Evolutionary conservation across 805 yeast genomes (phyloP).

Genomic region (Maudiozyma pseudohumilis): DNA sequence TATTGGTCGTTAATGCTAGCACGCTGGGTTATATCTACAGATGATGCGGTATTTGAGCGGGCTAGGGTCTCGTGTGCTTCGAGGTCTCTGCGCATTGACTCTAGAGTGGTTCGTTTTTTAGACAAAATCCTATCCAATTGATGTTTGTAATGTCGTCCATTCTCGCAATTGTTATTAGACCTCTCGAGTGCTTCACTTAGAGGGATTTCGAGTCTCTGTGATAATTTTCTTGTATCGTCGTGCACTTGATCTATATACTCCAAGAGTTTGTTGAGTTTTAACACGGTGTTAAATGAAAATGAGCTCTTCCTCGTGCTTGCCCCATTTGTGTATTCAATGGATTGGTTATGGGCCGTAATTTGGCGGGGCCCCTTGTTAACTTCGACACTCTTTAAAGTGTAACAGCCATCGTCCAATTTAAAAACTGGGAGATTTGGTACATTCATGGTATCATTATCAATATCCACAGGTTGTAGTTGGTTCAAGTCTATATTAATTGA

Average conservation of each 20-base stretch:
- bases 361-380: neutral
- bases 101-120: constrained; percentile 2
- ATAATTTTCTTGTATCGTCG: constrained; percentile 13
- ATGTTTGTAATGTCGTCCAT: constrained; percentile 4
- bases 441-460: constrained; percentile 4
- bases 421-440: constrained; percentile 16
- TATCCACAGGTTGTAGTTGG: constrained; percentile 8
- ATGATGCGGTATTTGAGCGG: constrained; percentile 1
- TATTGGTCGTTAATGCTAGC: constrained; percentile 15
- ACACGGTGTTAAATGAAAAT: constrained; percentile 21
- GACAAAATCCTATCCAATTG: constrained; percentile 3
- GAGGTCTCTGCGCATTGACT: constrained; percentile 2
- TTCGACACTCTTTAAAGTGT: constrained; percentile 7
- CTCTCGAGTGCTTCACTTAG: constrained; percentile 1
- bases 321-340: neutral
- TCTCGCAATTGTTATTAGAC: constrained; percentile 4
- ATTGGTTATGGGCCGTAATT: neutral
- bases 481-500: constrained; percentile 14
- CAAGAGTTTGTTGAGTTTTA: constrained; percentile 22
- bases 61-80: neutral
- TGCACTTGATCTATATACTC: constrained; percentile 19
- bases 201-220: constrained; percentile 10
- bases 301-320: constrained; percentile 9
- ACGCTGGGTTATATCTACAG: neutral
- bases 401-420: constrained; percentile 20